These are phyloP conservation scores for Xylaria sp. DNA, from an alignment of 2,329 filamentous ascomycete genomes.

Conservation along the genomic window DNA sequence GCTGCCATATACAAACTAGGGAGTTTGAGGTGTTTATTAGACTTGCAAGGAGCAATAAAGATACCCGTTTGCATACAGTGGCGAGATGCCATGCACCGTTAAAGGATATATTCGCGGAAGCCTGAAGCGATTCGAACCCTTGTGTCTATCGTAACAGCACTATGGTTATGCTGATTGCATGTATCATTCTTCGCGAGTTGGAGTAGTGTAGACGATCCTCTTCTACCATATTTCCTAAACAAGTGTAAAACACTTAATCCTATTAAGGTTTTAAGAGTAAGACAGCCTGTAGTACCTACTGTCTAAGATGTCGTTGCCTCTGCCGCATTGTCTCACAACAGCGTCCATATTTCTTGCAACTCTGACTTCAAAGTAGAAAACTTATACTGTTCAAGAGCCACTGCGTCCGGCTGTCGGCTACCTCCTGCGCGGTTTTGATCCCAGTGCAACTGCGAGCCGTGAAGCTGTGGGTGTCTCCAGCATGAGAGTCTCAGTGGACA, in stretches of 20 bases:
- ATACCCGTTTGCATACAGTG: conserved; percentile 31
- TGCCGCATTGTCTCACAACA: neutral
- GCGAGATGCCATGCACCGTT: neutral
- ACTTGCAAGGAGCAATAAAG: conserved; percentile 18
- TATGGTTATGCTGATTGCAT: neutral
- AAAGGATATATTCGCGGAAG: neutral
- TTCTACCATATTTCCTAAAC: neutral
- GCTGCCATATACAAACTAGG: conserved; percentile 10
- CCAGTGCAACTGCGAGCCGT: neutral
- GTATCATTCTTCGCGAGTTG: neutral
- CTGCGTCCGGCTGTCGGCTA: neutral
- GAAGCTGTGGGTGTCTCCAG: neutral
- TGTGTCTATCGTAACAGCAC: neutral
- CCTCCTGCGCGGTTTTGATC: neutral
- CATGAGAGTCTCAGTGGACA: neutral
- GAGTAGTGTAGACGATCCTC: neutral
- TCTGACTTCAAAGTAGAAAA: neutral
- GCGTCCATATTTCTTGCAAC: neutral
- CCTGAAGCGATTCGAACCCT: neutral
- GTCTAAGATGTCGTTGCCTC: neutral
- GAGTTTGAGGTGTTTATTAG: conserved; percentile 22
- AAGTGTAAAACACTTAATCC: neutral
- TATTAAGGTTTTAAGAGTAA: neutral
- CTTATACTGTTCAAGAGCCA: neutral
- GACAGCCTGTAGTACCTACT: neutral